Evolutionary conservation across 208 protist species (phyloP).

Genomic region (Crithidia brevicula): DNA sequence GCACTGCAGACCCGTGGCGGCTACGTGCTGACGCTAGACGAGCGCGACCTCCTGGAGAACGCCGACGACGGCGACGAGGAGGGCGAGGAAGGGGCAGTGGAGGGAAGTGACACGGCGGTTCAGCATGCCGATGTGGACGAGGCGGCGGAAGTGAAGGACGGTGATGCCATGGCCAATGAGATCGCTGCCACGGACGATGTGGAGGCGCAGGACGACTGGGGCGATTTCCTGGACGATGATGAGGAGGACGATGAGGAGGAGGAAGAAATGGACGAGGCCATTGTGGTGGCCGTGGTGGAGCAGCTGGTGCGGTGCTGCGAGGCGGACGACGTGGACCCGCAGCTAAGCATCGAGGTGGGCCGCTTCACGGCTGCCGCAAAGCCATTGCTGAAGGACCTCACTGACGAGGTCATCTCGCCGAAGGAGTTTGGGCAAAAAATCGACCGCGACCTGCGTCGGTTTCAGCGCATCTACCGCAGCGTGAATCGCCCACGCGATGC

Average conservation of each 20-base stretch:
- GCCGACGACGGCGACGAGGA: constrained; percentile 11
- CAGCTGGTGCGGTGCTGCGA: constrained; percentile 79
- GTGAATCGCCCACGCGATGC: constrained; percentile 63
- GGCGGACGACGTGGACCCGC: constrained; percentile 58
- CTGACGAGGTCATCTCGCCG: constrained; percentile 20
- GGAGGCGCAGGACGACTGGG: constrained; percentile 19
- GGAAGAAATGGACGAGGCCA: constrained; percentile 62
- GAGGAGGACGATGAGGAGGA: constrained; percentile 75
- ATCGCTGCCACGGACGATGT: constrained; percentile 31
- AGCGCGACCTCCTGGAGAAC: constrained; percentile 52
- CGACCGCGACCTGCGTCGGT: constrained; percentile 46
- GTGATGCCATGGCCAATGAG: no score
- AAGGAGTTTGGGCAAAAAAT: constrained; percentile 42
- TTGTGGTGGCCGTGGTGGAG: constrained; percentile 69
- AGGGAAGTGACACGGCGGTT: not conserved
- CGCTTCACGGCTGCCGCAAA: constrained; percentile 44
- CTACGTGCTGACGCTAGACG: constrained; percentile 75
- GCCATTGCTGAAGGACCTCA: constrained; percentile 47
- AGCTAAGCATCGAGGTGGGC: constrained; percentile 39
- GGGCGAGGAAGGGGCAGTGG: constrained; percentile 29
- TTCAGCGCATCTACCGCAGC: constrained; percentile 48
- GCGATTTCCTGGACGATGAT: constrained; percentile 34
- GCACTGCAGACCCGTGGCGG: constrained; percentile 54
- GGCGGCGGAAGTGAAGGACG: constrained; percentile 17
- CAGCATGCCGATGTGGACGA: constrained; percentile 34